These are phyloP conservation scores for Boeremia exigua DNA, from an alignment of 2,329 filamentous ascomycete genomes.

Conservation along the genomic window DNA sequence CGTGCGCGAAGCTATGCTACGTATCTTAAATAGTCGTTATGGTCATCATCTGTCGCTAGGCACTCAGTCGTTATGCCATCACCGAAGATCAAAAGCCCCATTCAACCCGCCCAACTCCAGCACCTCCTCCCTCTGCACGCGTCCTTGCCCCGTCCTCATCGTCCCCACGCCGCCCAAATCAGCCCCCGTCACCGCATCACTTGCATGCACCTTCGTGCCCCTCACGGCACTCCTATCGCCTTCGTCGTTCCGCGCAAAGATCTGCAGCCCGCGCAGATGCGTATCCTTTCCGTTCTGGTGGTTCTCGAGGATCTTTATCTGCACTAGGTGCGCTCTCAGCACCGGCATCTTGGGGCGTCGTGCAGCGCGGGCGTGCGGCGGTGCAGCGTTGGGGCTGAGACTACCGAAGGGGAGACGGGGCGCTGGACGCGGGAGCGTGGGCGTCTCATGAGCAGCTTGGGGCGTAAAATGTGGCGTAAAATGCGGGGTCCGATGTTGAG, in stretches of 20 bases:
- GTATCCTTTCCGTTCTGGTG: slow-evolving; percentile 99
- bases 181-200: slow-evolving; percentile 9
- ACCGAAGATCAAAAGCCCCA: slow-evolving; percentile 7
- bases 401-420: slow-evolving; percentile 29
- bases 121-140: slow-evolving; percentile 18
- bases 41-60: not conserved
- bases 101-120: slow-evolving; percentile 17
- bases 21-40: not conserved
- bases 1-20: not conserved
- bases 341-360: slow-evolving; percentile 71
- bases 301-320: slow-evolving; percentile 91
- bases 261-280: slow-evolving; percentile 91
- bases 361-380: not conserved
- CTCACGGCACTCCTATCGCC: slow-evolving; percentile 16
- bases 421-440: slow-evolving; percentile 17
- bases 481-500: slow-evolving; percentile 5
- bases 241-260: slow-evolving; percentile 65
- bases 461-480: slow-evolving; percentile 6
- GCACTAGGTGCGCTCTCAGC: slow-evolving; percentile 85
- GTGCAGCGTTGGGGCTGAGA: slow-evolving; percentile 20
- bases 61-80: not conserved
- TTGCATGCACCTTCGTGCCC: slow-evolving; percentile 1
- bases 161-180: slow-evolving; percentile 7
- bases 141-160: slow-evolving; percentile 19
- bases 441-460: slow-evolving; percentile 10